Evolutionary conservation across 352 stramenopile species (phyloP).

Genomic region (Sclerospora graminicola): DNA sequence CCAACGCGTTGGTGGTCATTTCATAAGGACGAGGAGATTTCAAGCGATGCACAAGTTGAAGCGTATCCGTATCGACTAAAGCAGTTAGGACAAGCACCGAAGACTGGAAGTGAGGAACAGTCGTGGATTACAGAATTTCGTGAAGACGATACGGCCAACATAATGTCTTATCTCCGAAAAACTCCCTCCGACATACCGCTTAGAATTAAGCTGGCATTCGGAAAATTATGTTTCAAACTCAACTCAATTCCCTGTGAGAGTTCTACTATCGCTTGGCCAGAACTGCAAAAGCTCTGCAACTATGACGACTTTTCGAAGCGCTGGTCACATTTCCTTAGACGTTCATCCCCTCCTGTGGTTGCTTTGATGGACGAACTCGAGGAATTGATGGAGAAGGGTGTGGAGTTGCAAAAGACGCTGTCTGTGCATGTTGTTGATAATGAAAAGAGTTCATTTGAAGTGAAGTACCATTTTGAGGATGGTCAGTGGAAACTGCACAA

Average conservation of each 20-base stretch:
- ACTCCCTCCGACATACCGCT: slow-evolving; percentile 2
- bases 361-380: slow-evolving; percentile 23
- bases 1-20: slow-evolving; percentile 19
- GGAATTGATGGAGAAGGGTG: slow-evolving; percentile 9
- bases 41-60: slow-evolving; percentile 9
- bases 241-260: slow-evolving; percentile 13
- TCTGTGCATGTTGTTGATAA: slow-evolving; percentile 16
- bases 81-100: slow-evolving; percentile 10
- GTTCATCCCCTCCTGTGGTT: slow-evolving; percentile 9
- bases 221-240: slow-evolving; percentile 23
- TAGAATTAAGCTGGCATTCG: slow-evolving; percentile 21
- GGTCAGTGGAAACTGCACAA: too few species aligned
- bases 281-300: slow-evolving; percentile 20
- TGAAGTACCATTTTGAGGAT: slow-evolving; percentile 34
- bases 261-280: slow-evolving; percentile 15
- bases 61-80: slow-evolving; percentile 17
- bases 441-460: slow-evolving; percentile 7
- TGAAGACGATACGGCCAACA: slow-evolving; percentile 8
- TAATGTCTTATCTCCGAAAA: slow-evolving; percentile 19
- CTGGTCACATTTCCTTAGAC: slow-evolving; percentile 27
- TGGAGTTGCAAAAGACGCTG: too few species aligned
- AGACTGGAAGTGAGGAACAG: slow-evolving; percentile 4
- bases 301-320: slow-evolving; percentile 19
- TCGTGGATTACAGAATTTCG: slow-evolving; percentile 26
- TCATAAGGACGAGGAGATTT: slow-evolving; percentile 5